Evolutionary conservation across 768 basidiomycete species (phyloP), one percentile per base, ranked within the genome.

Genomic region (Kwoniella dejecticola): DNA sequence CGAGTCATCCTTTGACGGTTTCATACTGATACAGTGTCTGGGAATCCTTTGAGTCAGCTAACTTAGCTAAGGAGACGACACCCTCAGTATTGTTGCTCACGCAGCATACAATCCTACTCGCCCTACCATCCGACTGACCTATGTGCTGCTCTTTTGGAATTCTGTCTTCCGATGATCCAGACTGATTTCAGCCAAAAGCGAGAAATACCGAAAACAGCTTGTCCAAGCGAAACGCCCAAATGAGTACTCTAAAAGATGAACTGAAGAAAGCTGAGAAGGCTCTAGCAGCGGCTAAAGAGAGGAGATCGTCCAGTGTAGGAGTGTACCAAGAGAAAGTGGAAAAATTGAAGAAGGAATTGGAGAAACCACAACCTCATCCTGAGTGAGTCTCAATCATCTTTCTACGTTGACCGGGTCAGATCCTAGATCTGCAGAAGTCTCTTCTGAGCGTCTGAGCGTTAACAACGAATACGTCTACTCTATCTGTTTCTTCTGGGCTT

Each of bases 341-440:
- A 8, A 50, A 67, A 52, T 57, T 68, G 42, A 64, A 63, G 57
- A 62, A 60, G 31, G 58, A 68, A 52, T 33, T 69, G 48, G 62
- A 64, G 42, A 67, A 74, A 49, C 68, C 70, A 0, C 69, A 66
- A 31, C 56, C 53, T 11, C 72, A 74, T 66, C 70, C 72, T 24
- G 64, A 68, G 72, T 71, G 56, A 69, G 72, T 64, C 44, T 19
- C 7, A 46, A n/a, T n/a, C n/a, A n/a, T 40, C 38, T n/a, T 40
- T 40, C 38, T 10, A 10, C 38, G 38, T n/a, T n/a, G 10, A n/a
- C n/a, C 38, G n/a, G 38, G 38, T 11, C 38, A n/a, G 38, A 40
- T n/a, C n/a, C n/a, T n/a, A n/a, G n/a, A n/a, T n/a, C n/a, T n/a
- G n/a, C n/a, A n/a, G n/a, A n/a, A n/a, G n/a, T n/a, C n/a, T n/a